Percentiles rank a stretch among this genome's conserved stretches.
These are phyloP conservation scores for Scutellaria galericulata DNA, from an alignment of 257 asterid species.

Conservation along the genomic window DNA sequence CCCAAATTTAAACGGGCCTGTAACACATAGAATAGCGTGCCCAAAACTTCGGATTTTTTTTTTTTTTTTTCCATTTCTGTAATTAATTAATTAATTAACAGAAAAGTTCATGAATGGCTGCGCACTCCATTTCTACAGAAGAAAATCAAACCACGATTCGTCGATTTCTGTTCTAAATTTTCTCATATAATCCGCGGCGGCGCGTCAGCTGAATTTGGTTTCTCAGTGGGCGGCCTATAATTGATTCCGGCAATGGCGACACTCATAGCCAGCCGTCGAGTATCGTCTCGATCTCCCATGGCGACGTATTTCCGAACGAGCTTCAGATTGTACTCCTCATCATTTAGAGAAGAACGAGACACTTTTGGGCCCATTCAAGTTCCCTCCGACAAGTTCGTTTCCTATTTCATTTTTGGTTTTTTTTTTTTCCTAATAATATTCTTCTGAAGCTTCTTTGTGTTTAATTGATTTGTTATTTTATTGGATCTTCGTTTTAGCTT, in stretches of 20 bases:
- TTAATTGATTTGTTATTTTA: background rate
- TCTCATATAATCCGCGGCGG: slow-evolving; percentile 18
- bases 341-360: slow-evolving; percentile 86
- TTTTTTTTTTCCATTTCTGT: background rate
- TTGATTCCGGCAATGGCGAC: slow-evolving; percentile 56
- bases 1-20: slow-evolving; percentile 21
- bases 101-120: slow-evolving; percentile 24
- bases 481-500: slow-evolving; percentile 21
- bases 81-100: too few species aligned
- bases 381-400: slow-evolving; percentile 67
- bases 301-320: slow-evolving; percentile 41
- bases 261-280: slow-evolving; percentile 59
- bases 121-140: slow-evolving; percentile 9
- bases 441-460: background rate
- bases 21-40: slow-evolving; percentile 36
- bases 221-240: slow-evolving; percentile 13
- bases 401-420: background rate
- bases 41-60: slow-evolving; percentile 19
- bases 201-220: slow-evolving; percentile 2
- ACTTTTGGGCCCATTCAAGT: slow-evolving; percentile 95
- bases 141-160: slow-evolving; percentile 30
- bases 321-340: slow-evolving; percentile 64
- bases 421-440: too few species aligned
- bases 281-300: slow-evolving; percentile 51
- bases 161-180: slow-evolving; percentile 25